These are phyloP conservation scores for Penicillium desertorum DNA, from an alignment of 495 filamentous ascomycete genomes.

Conservation along the genomic window DNA sequence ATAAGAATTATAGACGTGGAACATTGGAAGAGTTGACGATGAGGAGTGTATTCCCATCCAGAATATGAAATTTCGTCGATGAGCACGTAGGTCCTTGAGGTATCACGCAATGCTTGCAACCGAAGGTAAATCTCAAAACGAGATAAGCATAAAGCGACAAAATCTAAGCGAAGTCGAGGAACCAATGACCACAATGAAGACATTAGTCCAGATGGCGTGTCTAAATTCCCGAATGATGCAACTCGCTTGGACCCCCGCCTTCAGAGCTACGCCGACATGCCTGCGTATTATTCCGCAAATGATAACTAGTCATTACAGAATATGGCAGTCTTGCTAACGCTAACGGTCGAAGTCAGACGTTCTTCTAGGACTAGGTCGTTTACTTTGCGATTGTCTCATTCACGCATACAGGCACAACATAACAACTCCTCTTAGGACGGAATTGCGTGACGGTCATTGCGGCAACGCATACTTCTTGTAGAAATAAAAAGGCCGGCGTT, in stretches of 20 bases:
- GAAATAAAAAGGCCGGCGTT: background rate
- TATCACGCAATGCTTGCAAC: background rate
- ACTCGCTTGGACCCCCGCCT: background rate
- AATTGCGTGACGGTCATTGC: background rate
- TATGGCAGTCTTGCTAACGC: background rate
- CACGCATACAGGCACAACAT: background rate
- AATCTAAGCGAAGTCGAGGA: background rate
- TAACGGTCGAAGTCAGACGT: background rate
- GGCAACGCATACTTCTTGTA: background rate
- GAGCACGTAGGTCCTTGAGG: too few relatives aligned
- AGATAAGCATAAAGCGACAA: background rate
- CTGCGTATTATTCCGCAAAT: background rate
- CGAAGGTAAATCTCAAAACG: background rate
- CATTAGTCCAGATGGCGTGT: background rate
- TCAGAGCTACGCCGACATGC: background rate
- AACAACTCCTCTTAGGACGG: background rate
- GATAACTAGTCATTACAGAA: background rate
- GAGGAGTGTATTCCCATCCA: too few relatives aligned
- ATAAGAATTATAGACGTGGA: too few relatives aligned
- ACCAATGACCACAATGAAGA: background rate
- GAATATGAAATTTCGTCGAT: too few relatives aligned
- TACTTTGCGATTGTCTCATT: background rate
- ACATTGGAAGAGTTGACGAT: too few relatives aligned
- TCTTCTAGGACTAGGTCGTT: background rate
- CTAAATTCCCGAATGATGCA: background rate